Base-by-base conservation (phyloP, 495 filamentous ascomycete species). In the Arthonia radiata region DNA sequence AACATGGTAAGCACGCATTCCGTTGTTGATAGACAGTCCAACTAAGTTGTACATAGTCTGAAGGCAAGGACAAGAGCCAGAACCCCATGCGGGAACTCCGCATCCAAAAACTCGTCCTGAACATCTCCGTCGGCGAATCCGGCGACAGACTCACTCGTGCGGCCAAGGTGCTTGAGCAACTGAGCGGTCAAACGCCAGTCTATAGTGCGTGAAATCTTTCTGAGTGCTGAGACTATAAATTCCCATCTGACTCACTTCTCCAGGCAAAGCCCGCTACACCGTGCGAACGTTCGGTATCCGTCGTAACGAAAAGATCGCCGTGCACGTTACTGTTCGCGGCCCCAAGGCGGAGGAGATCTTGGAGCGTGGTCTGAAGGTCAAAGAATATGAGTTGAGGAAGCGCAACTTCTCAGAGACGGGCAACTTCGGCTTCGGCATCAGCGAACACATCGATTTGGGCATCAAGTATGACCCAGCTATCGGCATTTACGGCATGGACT, bases 401-500 rank as follows among this genome's bases (percentile, higher is more conserved):
- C 69, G 73, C 56, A 94, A 99, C 73, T 99, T 99, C 73, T 81
- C 72, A 47, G 77, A 91, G 67, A 92, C 83, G 42, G 86, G 86
- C 44, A 94, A 97, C 71, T 99, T 99, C 54, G 86, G 86, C 40
- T 99, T 99, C 70, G 86, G 89, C 61, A 99, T 99, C 64, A 75
- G 63, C 63, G 89, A 99, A 57, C 89, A 99, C 67, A 99, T 99
- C 56, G 89, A 99, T 71, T 64, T 99, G 48, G 89, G 89, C 45
- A 94, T 99, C 74, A 99, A 99, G 71, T 97, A 97, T 62, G 86
- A 97, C 69, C 86, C 86, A 33, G 77, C 67, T 31, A 94, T 94
- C 43, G 83, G 83, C 67, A 94, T 99, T 59, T 99, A 99, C 67
- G 89, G 89, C 57, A 99, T 99, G 89, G 89, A 99, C 65, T 99